A percentile compares a stretch with the other conserved stretches of the same genome.
phyloP scores from a whole-genome alignment of 202 grass and related monocot species.

The Setaria italica region DNA sequence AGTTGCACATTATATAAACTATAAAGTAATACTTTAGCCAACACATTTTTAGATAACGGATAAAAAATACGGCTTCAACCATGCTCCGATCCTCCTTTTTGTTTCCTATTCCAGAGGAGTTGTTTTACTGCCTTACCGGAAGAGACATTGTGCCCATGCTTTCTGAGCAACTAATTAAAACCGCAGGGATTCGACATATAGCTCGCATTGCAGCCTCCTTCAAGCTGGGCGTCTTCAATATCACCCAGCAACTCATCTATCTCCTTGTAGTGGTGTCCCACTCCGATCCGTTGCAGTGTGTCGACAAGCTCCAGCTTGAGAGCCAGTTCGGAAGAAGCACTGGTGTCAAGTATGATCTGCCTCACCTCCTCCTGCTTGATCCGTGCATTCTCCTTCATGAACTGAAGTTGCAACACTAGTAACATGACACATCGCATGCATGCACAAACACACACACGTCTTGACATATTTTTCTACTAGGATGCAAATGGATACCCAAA shows the following conservation, averaged over 20 bases:
- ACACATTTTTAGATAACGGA: too few species aligned
- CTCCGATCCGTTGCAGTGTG: not conserved
- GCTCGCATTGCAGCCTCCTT: not conserved
- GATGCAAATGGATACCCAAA: too few species aligned
- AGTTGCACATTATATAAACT: too few species aligned
- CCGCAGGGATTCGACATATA: not conserved
- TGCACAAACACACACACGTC: too few species aligned
- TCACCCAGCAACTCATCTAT: not conserved
- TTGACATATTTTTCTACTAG: too few species aligned
- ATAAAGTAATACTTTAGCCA: too few species aligned
- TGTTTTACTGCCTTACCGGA: not conserved
- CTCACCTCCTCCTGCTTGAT: not conserved
- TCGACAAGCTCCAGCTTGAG: not conserved
- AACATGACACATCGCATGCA: too few species aligned
- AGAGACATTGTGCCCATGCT: not conserved
- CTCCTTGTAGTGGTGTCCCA: not conserved
- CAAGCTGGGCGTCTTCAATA: not conserved
- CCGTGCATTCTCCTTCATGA: not conserved
- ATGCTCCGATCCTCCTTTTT: too few species aligned
- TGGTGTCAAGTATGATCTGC: not conserved
- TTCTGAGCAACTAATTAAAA: not conserved
- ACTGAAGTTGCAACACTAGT: not conserved
- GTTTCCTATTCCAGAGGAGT: too few species aligned
- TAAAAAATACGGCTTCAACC: too few species aligned
- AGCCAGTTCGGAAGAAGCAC: not conserved